Evolutionary conservation across 768 basidiomycete species (phyloP).

Genomic region (Lanmaoa rubissima): DNA sequence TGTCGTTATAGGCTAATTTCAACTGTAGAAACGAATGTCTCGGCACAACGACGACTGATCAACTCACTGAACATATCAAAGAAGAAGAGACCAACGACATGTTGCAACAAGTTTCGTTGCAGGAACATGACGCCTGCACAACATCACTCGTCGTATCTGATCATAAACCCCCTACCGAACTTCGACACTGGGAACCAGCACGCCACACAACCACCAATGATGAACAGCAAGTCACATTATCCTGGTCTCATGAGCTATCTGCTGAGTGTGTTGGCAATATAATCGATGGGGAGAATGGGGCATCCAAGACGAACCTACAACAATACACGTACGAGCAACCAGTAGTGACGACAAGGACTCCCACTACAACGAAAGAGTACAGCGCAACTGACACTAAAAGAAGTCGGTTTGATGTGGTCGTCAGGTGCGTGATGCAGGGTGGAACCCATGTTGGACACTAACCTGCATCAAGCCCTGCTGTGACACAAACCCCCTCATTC

Average conservation of each 20-base stretch:
- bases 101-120: neutral
- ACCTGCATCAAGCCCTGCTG: neutral
- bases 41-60: neutral
- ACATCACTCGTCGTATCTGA: neutral
- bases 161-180: neutral
- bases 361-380: neutral
- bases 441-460: neutral
- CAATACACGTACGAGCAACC: neutral
- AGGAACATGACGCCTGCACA: neutral
- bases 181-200: neutral
- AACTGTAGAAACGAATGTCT: neutral
- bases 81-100: neutral
- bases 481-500: neutral
- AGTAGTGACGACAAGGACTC: no score
- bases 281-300: neutral
- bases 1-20: neutral
- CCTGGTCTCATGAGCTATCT: neutral
- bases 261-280: neutral
- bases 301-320: neutral
- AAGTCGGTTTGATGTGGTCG: neutral
- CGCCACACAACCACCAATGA: neutral
- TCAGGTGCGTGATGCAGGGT: neutral
- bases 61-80: neutral
- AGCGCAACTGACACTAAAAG: neutral
- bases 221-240: neutral